These are phyloP conservation scores for Vitis hybrid DNA, from an alignment of 177 flowering plant species.

Conservation along the genomic window DNA sequence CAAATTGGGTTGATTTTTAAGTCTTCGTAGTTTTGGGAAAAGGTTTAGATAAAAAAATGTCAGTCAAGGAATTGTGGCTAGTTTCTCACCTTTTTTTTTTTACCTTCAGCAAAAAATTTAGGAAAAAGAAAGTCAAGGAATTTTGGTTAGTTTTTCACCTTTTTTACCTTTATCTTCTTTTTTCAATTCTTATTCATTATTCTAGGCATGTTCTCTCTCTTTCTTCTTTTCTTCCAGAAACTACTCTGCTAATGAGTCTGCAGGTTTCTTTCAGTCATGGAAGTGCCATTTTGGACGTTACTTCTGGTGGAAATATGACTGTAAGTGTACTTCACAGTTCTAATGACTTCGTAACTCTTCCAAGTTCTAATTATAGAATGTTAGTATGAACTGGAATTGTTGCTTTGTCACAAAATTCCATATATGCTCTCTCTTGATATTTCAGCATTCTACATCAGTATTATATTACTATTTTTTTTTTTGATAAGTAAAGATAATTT, in stretches of 20 bases:
- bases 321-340: constrained; percentile 38
- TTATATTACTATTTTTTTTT: neutral
- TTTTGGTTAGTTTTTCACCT: neutral
- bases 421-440: neutral
- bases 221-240: neutral
- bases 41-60: too few species aligned
- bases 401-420: neutral
- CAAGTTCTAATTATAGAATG: neutral
- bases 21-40: too few species aligned
- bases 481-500: too few species aligned
- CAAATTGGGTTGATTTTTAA: too few species aligned
- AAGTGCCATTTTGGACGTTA: constrained; percentile 79
- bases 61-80: too few species aligned
- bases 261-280: constrained; percentile 71
- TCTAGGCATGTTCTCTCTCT: neutral
- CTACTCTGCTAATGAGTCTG: neutral
- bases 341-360: neutral
- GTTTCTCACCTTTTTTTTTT: too few species aligned
- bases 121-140: too few species aligned
- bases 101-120: too few species aligned
- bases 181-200: neutral
- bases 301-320: constrained; percentile 87
- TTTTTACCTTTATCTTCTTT: neutral
- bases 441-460: too few species aligned
- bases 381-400: neutral